Conservation (phyloP, 2,329 filamentous ascomycete species). For the Lasiodiplodia gonubiensis region DNA sequence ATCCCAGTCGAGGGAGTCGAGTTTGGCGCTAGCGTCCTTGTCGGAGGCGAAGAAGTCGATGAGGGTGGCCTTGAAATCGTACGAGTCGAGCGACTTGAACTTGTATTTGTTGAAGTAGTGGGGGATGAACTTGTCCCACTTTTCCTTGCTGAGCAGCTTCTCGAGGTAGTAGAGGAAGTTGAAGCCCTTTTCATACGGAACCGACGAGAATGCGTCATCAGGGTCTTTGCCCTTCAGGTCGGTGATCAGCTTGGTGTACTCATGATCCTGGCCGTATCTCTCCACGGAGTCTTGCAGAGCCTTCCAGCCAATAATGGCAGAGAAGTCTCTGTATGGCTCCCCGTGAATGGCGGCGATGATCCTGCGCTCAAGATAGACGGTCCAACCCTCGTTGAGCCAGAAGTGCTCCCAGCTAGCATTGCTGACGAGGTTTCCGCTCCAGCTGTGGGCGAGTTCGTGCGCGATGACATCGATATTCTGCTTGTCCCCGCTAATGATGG, state of each 20-base stretch:
- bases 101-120: constrained; percentile 90
- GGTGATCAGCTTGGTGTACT: constrained; percentile 90
- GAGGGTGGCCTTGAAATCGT: constrained; percentile 89
- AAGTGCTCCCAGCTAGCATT: constrained; percentile 84
- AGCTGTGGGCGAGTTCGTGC: constrained; percentile 77
- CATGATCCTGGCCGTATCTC: constrained; percentile 79
- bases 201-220: constrained; percentile 89
- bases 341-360: constrained; percentile 80
- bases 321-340: constrained; percentile 87
- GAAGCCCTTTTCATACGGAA: constrained; percentile 97
- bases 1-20: constrained; percentile 85
- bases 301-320: constrained; percentile 95
- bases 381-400: constrained; percentile 81
- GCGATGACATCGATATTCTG: constrained; percentile 97
- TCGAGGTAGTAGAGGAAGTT: constrained; percentile 93
- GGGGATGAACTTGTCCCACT: constrained; percentile 94
- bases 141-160: constrained; percentile 78
- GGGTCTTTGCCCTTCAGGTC: constrained; percentile 90
- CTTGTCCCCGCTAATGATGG: constrained; percentile 80
- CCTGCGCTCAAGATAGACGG: constrained; percentile 88
- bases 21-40: constrained; percentile 63
- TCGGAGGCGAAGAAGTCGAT: constrained; percentile 82
- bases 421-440: constrained; percentile 86
- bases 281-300: constrained; percentile 80
- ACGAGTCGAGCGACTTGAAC: constrained; percentile 86